Evolutionary conservation across 2,329 filamentous ascomycete species (phyloP), one percentile per base, ranked within the genome.

Genomic region (Sporothrix protearum): DNA sequence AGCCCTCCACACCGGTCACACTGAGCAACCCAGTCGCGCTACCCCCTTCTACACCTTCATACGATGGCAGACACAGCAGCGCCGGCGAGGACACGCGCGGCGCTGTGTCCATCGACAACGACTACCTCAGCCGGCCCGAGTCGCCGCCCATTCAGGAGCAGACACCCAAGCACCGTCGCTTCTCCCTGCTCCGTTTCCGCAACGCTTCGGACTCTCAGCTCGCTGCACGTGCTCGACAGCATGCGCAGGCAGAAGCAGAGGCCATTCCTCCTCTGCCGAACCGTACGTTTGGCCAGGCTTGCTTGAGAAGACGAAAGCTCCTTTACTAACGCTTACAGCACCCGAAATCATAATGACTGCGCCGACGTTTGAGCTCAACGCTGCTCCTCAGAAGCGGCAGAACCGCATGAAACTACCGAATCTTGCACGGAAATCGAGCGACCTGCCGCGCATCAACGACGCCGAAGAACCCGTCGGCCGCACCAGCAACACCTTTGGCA

Each of bases 201-300:
- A 94, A 97, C 86, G 94, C 93, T 73, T 97, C 94, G 9, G 95
- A 98, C 82, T 92, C 94, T 68, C 94, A 97, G 80, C 83, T 98
- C 73, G 93, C 93, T 12, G 84, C 89, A 39, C 88, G 89, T 79
- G 91, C 91, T 69, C 94, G 91, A 79, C 87, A 91, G 76, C 90
- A 93, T 71, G 79, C 78, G 8, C 81, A 82, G 74, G 83, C 84
- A 73, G 83, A 85, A 73, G 82, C 84, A 73, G 83, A 85, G 77
- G 85, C 83, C 76, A 81, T 84, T 28, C 88, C 85, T 77, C 89
- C 85, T 76, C 84, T 87, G 78, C 89, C 83, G 78, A 86, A 82
- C 81, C 86, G 84, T 89, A 88, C 75, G 80, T 82, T 59, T 72
- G 39, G 12, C 39, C 5, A 47, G 70, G 70, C 74, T 68, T 19